These are phyloP conservation scores for Fraxinus platypoda DNA, from an alignment of 305 asterid genomes.

Conservation along the genomic window DNA sequence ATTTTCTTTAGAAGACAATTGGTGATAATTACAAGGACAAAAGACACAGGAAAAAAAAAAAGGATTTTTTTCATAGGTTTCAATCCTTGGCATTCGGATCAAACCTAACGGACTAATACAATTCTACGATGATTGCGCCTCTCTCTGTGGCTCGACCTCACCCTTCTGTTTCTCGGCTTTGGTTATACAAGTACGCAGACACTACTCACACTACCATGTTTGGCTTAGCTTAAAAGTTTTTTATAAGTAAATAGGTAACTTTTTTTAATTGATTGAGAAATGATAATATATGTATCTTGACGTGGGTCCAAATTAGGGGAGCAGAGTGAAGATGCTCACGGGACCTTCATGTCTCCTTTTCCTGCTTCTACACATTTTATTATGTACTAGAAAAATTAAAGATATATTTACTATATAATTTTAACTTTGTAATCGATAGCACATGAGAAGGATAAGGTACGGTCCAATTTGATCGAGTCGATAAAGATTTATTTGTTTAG, in stretches of 20 bases:
- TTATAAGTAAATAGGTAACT: neutral
- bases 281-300: neutral
- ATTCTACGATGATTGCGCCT: constrained; percentile 1
- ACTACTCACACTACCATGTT: neutral
- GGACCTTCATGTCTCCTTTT: constrained; percentile 22
- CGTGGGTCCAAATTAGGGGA: constrained; percentile 11
- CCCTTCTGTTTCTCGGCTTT: neutral
- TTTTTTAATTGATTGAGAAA: neutral
- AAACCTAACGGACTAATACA: constrained; percentile 34
- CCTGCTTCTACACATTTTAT: neutral
- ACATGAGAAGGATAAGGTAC: neutral
- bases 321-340: constrained; percentile 3
- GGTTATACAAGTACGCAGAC: neutral
- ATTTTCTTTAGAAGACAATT: constrained; percentile 8
- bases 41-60: neutral
- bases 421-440: neutral
- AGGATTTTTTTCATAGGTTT: constrained; percentile 19
- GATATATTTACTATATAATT: neutral
- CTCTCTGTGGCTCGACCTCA: constrained; percentile 2
- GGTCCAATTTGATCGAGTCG: neutral
- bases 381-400: neutral
- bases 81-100: constrained; percentile 33
- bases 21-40: constrained; percentile 5
- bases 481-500: no score
- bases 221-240: neutral